Percentiles rank a stretch among this genome's conserved stretches.
phyloP scores from a whole-genome alignment of 1,284 basidiomycete genomes.

The Pseudozyma thailandica region DNA sequence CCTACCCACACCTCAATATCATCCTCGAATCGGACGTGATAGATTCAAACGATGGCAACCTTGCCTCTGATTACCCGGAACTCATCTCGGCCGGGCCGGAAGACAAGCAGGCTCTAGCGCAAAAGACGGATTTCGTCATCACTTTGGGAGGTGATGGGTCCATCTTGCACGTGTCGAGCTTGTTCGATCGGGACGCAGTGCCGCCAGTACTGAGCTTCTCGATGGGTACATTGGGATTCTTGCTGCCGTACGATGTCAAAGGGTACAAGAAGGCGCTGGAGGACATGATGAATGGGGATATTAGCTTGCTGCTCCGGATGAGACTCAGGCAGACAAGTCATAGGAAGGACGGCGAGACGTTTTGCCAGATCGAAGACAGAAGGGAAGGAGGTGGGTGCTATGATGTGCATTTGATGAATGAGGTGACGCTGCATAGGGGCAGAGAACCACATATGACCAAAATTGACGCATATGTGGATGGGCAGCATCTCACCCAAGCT shows the following conservation, averaged over 20 bases:
- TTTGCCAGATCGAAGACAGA: constrained; percentile 35
- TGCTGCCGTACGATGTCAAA: constrained; percentile 79
- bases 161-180: constrained; percentile 89
- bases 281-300: constrained; percentile 54
- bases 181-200: constrained; percentile 87
- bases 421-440: constrained; percentile 90
- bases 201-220: constrained; percentile 95
- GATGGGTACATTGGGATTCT: constrained; percentile 93
- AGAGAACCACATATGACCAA: constrained; percentile 90
- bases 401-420: constrained; percentile 97
- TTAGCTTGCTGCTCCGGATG: constrained; percentile 60
- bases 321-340: constrained; percentile 54
- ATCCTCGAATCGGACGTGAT: constrained; percentile 77
- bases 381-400: constrained; percentile 37
- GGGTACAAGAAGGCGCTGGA: constrained; percentile 50
- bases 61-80: constrained; percentile 28
- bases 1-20: constrained; percentile 78
- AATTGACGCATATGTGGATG: constrained; percentile 94
- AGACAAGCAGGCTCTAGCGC: constrained; percentile 37
- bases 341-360: constrained; percentile 34
- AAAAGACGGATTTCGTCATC: constrained; percentile 78
- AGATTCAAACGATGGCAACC: constrained; percentile 74
- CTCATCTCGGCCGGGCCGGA: constrained; percentile 21
- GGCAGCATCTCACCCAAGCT: constrained; percentile 91
- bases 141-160: constrained; percentile 96